phyloP scores from a whole-genome alignment of 805 yeast species.

The Tetrapisispora arboricola region DNA sequence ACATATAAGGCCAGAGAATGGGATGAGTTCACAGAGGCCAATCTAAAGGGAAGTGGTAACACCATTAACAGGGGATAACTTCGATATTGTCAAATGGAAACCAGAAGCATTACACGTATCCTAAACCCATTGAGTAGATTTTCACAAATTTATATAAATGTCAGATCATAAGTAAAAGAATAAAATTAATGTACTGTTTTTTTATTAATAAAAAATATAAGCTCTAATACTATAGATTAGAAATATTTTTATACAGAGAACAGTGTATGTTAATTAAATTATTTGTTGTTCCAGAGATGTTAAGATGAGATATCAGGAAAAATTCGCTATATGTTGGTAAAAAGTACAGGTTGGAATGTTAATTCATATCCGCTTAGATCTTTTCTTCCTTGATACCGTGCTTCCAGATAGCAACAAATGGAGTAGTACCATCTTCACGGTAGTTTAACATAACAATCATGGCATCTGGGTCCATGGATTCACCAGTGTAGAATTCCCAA shows the following conservation, averaged over 20 bases:
- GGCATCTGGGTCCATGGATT: slow-evolving; percentile 99
- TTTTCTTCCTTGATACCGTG: slow-evolving; percentile 89
- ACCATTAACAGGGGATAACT: slow-evolving; percentile 51
- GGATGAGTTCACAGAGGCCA: slow-evolving; percentile 87
- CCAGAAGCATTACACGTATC: too few relatives aligned
- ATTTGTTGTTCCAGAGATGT: neutral
- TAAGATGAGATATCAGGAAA: neutral
- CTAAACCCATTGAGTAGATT: too few relatives aligned
- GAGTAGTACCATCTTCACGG: slow-evolving; percentile 99
- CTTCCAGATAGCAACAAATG: slow-evolving; percentile 97
- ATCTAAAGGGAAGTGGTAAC: slow-evolving; percentile 86
- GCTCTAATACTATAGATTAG: neutral
- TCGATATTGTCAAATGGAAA: too few relatives aligned
- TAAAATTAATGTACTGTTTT: neutral
- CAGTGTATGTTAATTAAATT: neutral
- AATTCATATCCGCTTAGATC: slow-evolving; percentile 47
- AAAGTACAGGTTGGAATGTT: neutral
- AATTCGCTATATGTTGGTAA: neutral
- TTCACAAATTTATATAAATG: too few relatives aligned
- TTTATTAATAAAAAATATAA: slow-evolving; percentile 1
- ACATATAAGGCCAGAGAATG: slow-evolving; percentile 74
- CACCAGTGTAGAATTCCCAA: slow-evolving; percentile 99
- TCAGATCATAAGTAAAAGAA: too few relatives aligned
- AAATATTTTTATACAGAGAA: slow-evolving; percentile 1
- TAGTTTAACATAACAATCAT: slow-evolving; percentile 97